Percentiles rank a stretch among this genome's conserved stretches.
Conservation (phyloP, 441 rosid species). For the Erodium moschatum region DNA sequence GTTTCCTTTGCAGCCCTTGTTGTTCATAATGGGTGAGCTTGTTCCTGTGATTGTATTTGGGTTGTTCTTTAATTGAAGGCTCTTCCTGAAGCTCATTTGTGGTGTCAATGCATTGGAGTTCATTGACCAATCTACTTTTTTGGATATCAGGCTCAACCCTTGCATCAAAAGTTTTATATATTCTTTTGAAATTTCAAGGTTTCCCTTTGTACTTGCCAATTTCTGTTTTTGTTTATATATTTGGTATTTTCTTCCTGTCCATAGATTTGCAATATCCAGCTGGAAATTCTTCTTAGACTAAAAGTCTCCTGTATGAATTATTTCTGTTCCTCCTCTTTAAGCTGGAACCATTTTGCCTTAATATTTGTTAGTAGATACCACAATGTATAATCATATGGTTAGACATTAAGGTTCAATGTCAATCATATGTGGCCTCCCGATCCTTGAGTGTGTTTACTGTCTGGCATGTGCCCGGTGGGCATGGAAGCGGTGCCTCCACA, state of each 20-base stretch:
- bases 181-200: background rate
- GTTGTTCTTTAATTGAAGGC: background rate
- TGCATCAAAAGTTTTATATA: background rate
- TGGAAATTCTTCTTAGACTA: background rate
- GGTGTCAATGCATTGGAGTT: background rate
- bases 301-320: background rate
- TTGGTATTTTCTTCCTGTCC: background rate
- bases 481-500: constrained; percentile 84
- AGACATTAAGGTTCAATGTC: constrained; percentile 45
- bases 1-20: background rate
- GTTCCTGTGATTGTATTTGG: no score
- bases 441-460: constrained; percentile 59
- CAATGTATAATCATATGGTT: constrained; percentile 1
- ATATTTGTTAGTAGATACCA: background rate
- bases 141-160: background rate
- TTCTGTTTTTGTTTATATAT: background rate
- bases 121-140: background rate
- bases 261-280: background rate
- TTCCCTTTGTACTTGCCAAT: background rate
- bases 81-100: background rate
- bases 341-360: background rate
- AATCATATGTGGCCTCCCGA: constrained; percentile 67
- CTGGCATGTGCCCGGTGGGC: constrained; percentile 71
- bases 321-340: background rate
- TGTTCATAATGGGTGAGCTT: no score